Evolutionary conservation across 2,329 filamentous ascomycete genomes (phyloP).

Genomic region (Pseudogymnoascus destructans): DNA sequence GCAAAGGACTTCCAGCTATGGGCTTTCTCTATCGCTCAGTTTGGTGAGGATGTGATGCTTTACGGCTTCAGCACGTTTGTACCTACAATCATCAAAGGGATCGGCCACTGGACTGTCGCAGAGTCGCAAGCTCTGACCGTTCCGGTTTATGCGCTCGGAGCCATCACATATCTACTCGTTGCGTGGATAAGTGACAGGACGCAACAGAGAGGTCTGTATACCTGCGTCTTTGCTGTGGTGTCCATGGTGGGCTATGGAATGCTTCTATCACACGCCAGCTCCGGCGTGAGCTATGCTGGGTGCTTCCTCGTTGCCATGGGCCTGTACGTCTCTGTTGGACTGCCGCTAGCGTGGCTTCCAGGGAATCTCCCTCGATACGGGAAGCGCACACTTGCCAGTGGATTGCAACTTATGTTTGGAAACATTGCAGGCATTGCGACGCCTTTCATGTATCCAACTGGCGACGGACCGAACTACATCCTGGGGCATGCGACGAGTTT

Average conservation of each 20-base stretch:
- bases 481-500: constrained; percentile 40
- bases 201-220: constrained; percentile 43
- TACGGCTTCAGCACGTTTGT: constrained; percentile 57
- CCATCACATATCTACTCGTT: constrained; percentile 43
- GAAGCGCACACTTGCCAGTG: constrained; percentile 46
- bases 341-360: constrained; percentile 29
- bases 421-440: constrained; percentile 48
- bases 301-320: constrained; percentile 49
- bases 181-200: constrained; percentile 45
- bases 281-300: constrained; percentile 45
- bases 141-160: constrained; percentile 52
- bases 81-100: constrained; percentile 52
- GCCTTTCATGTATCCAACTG: constrained; percentile 39
- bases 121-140: constrained; percentile 55
- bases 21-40: constrained; percentile 45
- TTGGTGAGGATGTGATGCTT: constrained; percentile 50
- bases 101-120: constrained; percentile 41
- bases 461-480: constrained; percentile 33
- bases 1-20: constrained; percentile 53
- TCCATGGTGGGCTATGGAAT: constrained; percentile 45
- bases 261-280: constrained; percentile 37
- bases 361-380: constrained; percentile 47
- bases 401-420: constrained; percentile 45
- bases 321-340: constrained; percentile 33
- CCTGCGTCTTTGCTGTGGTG: constrained; percentile 37